Conservation (phyloP, 2,329 filamentous ascomycete species). For the Fusarium xylarioides region DNA sequence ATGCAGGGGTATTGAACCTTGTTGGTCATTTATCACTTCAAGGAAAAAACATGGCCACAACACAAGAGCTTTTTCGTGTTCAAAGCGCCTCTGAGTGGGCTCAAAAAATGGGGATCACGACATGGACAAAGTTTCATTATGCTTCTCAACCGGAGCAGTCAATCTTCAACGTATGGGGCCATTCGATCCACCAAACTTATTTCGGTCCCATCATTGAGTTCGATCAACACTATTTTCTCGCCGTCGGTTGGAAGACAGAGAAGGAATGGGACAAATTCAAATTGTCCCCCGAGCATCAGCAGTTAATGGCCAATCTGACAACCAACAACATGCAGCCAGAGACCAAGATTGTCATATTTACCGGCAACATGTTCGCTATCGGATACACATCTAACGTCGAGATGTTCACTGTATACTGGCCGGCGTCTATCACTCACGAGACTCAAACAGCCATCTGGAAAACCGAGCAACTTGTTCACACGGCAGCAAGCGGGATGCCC, state of each 20-base stretch:
- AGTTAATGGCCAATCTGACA: not conserved
- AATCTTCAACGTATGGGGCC: too few species aligned
- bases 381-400: not conserved
- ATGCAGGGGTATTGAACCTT: not conserved
- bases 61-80: not conserved
- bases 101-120: not conserved
- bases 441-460: not conserved
- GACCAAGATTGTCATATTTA: not conserved
- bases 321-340: not conserved
- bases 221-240: not conserved
- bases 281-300: not conserved
- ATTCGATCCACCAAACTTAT: too few species aligned
- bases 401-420: not conserved
- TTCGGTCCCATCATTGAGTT: not conserved
- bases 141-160: too few species aligned
- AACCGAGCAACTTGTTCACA: not conserved
- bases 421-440: not conserved
- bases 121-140: not conserved
- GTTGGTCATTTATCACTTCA: not conserved
- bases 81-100: not conserved
- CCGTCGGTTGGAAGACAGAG: not conserved
- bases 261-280: not conserved
- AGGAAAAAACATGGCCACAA: not conserved
- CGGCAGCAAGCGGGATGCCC: not conserved
- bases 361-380: not conserved